Percentiles rank a stretch among this genome's conserved stretches.
Conservation (phyloP, 331 rosid genomes). For the Telfairia occidentalis region DNA sequence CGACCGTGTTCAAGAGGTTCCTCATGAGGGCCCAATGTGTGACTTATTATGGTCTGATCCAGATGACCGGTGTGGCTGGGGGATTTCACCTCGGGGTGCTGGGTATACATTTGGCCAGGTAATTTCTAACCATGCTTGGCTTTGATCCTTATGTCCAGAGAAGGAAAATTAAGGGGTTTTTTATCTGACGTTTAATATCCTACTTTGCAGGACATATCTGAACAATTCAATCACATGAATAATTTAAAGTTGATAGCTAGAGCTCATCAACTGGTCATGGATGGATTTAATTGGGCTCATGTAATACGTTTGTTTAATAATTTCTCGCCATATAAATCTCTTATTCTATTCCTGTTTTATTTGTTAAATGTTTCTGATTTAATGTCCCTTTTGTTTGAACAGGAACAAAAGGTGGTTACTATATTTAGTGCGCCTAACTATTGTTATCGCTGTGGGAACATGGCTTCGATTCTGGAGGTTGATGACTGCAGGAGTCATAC, state of each 20-base stretch:
- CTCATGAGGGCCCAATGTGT: constrained; percentile 99
- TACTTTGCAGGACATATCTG: constrained; percentile 82
- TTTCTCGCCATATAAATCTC: background rate
- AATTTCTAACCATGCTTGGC: background rate
- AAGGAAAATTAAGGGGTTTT: background rate
- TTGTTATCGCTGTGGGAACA: constrained; percentile 98
- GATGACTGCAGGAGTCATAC: constrained; percentile 94
- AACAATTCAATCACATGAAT: constrained; percentile 92
- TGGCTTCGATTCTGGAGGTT: constrained; percentile 98
- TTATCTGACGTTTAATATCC: background rate
- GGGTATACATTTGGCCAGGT: constrained; percentile 99
- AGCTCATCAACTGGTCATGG: constrained; percentile 99
- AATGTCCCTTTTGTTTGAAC: constrained; percentile 30
- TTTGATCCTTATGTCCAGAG: background rate
- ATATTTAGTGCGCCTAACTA: constrained; percentile 98
- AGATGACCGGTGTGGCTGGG: constrained; percentile 99
- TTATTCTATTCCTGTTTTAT: constrained; percentile 10
- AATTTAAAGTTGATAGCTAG: constrained; percentile 92
- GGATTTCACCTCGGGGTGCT: constrained; percentile 99
- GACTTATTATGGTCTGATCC: constrained; percentile 99
- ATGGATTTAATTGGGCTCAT: constrained; percentile 99
- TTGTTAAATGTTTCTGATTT: constrained; percentile 6
- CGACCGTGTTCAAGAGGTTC: constrained; percentile 99
- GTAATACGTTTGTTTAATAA: constrained; percentile 28
- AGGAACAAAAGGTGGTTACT: constrained; percentile 99